phyloP scores from a whole-genome alignment of 768 basidiomycete genomes.

The Neoboletus magnificus region DNA sequence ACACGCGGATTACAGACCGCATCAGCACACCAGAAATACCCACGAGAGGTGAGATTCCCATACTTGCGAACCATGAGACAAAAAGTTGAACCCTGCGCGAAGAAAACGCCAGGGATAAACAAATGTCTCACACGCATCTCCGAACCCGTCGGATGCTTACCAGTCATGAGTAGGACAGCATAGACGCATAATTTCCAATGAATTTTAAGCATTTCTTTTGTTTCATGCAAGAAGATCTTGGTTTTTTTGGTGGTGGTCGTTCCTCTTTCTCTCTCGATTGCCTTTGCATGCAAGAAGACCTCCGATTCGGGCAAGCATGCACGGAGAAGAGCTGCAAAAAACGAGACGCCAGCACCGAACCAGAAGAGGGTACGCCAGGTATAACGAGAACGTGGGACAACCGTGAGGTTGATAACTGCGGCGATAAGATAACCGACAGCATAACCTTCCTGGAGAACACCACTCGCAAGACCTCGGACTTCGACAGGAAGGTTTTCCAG shows the following conservation, averaged over 20 bases:
- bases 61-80: conserved; percentile 70
- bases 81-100: conserved; percentile 64
- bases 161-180: conserved; percentile 77
- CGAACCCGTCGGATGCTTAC: conserved; percentile 16
- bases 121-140: not conserved
- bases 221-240: conserved; percentile 68
- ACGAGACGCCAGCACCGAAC: conserved; percentile 65
- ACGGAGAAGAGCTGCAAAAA: conserved; percentile 66
- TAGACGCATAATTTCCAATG: conserved; percentile 87
- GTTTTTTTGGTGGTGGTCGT: conserved; percentile 49
- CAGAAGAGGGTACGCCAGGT: conserved; percentile 84
- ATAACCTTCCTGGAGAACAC: conserved; percentile 87
- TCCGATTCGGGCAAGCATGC: conserved; percentile 73
- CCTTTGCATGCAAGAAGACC: conserved; percentile 66
- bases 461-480: conserved; percentile 79
- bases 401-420: conserved; percentile 72
- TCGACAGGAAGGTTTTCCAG: conserved; percentile 89
- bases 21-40: not conserved
- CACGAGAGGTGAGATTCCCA: not conserved
- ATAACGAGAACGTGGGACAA: conserved; percentile 37
- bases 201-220: conserved; percentile 67
- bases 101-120: not conserved
- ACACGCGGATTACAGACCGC: not conserved
- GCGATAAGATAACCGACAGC: conserved; percentile 84
- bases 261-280: conserved; percentile 44